phyloP scores from a whole-genome alignment of 2,329 filamentous ascomycete species.

The Nothopassalora personata region DNA sequence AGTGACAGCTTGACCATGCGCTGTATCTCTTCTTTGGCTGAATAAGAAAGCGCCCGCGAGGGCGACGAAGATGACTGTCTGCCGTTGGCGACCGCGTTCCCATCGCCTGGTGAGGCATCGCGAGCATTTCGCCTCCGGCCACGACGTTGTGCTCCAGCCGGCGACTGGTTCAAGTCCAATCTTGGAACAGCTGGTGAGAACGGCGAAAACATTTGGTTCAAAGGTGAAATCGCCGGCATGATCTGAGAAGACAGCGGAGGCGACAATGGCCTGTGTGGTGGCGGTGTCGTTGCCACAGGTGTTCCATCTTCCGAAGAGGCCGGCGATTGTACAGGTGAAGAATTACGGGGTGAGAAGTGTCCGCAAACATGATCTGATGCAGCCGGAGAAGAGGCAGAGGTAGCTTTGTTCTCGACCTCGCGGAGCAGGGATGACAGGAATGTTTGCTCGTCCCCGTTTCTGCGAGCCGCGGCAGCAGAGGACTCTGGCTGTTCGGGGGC shows the following conservation, averaged over 20 bases:
- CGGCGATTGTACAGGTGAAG: slow-evolving; percentile 65
- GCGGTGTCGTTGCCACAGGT: slow-evolving; percentile 61
- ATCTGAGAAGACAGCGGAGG: slow-evolving; percentile 65
- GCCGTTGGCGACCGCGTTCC: slow-evolving; percentile 23
- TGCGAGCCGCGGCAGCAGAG: slow-evolving; percentile 28
- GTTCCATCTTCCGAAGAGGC: slow-evolving; percentile 60
- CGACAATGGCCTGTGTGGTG: slow-evolving; percentile 62
- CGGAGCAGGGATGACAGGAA: slow-evolving; percentile 82
- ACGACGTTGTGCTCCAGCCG: slow-evolving; percentile 8
- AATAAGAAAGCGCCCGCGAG: slow-evolving; percentile 58
- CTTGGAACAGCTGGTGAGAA: slow-evolving; percentile 45
- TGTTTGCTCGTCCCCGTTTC: slow-evolving; percentile 56
- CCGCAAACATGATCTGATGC: slow-evolving; percentile 31
- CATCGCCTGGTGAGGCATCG: slow-evolving; percentile 18
- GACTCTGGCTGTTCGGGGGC: slow-evolving; percentile 40
- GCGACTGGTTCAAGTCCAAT: slow-evolving; percentile 10
- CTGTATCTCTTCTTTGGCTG: slow-evolving; percentile 83
- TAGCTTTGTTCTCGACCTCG: slow-evolving; percentile 65
- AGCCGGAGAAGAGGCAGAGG: slow-evolving; percentile 33
- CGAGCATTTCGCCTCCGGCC: slow-evolving; percentile 19
- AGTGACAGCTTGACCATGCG: slow-evolving; percentile 79
- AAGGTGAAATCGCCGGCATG: slow-evolving; percentile 65
- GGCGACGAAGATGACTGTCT: slow-evolving; percentile 28
- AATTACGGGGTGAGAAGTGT: slow-evolving; percentile 39
- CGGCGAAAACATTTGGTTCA: slow-evolving; percentile 62